Percentiles rank a stretch among this genome's conserved stretches.
Evolutionary conservation across 1,284 basidiomycete species (phyloP).

Genomic region (Leccinum subatratum): DNA sequence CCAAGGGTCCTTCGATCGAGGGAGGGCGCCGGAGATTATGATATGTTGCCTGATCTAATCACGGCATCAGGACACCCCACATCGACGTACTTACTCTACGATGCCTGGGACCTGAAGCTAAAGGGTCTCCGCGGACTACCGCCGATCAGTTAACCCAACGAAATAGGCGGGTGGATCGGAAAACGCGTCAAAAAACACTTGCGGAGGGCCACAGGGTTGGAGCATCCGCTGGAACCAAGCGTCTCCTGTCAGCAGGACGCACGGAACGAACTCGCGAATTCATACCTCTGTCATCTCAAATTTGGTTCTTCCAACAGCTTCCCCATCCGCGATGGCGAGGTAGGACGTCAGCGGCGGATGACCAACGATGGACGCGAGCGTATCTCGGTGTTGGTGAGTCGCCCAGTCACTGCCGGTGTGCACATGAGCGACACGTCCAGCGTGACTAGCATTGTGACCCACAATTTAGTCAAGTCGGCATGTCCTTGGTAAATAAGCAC

Average conservation of each 20-base stretch:
- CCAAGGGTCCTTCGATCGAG: neutral
- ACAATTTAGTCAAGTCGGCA: conserved; percentile 93
- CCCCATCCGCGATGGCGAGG: conserved; percentile 89
- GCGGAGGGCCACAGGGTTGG: conserved; percentile 96
- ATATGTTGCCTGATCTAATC: neutral
- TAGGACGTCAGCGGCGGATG: conserved; percentile 85
- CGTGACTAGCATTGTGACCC: conserved; percentile 31
- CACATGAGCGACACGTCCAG: conserved; percentile 8
- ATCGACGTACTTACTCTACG: neutral
- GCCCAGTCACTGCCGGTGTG: conserved; percentile 81
- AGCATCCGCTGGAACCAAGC: conserved; percentile 74
- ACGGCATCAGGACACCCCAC: neutral
- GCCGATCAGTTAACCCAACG: neutral
- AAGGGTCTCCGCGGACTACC: neutral
- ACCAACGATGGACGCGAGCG: conserved; percentile 85
- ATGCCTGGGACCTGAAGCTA: neutral
- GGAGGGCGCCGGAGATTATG: conserved; percentile 2
- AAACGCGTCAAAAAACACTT: neutral
- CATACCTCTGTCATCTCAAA: conserved; percentile 94
- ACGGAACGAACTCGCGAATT: neutral
- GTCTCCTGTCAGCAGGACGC: conserved; percentile 6
- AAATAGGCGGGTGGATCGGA: neutral
- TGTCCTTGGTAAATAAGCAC: conserved; percentile 55
- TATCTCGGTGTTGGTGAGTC: conserved; percentile 96
- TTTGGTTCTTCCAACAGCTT: conserved; percentile 81